Evolutionary conservation across 78 protist genomes (phyloP).

Genomic region (Ministeria vibrans): DNA sequence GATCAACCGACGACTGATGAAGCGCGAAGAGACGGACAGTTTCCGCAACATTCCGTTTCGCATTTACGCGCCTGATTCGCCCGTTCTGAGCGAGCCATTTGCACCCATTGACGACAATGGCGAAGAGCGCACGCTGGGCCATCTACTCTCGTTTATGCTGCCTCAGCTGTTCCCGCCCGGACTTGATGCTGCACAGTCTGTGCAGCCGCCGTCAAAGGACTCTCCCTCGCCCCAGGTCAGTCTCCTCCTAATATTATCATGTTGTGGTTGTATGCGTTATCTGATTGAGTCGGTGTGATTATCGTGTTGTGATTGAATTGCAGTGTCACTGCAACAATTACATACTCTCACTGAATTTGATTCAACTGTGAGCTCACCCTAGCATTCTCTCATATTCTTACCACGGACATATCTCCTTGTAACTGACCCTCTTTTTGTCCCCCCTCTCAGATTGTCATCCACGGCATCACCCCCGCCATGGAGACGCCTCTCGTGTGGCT

Average conservation of each 20-base stretch:
- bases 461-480: constrained; percentile 5
- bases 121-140: not conserved
- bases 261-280: no score
- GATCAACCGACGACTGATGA: not conserved
- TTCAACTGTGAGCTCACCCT: no score
- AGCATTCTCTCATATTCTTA: no score
- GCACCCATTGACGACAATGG: not conserved
- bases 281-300: no score
- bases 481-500: constrained; percentile 32
- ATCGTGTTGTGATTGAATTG: no score
- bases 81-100: not conserved
- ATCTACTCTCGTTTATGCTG: not conserved
- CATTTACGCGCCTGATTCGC: not conserved
- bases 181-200: not conserved
- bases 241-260: no score
- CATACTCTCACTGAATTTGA: no score
- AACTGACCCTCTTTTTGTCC: no score
- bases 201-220: not conserved
- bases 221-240: no score
- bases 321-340: no score
- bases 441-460: not conserved
- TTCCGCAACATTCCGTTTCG: constrained; percentile 1
- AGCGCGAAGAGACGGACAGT: not conserved
- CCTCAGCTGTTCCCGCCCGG: not conserved
- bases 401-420: no score